phyloP scores from a whole-genome alignment of 1,284 basidiomycete genomes.

The Cryptococcus jaspeensis region DNA sequence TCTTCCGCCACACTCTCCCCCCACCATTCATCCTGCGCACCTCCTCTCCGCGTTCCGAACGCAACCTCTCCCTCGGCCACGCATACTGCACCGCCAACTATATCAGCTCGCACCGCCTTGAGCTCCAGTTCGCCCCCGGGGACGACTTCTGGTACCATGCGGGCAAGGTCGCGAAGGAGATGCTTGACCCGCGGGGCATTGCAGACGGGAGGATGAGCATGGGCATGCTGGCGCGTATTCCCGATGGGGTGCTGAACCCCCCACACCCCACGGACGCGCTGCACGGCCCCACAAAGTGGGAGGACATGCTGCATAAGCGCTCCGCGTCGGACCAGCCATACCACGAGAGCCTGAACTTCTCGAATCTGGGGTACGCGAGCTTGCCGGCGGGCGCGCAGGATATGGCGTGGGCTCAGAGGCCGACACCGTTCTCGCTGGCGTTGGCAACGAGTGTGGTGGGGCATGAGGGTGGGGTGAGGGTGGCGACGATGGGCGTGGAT shows the following conservation, averaged over 20 bases:
- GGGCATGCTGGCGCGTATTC: conserved; percentile 37
- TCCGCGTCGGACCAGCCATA: conserved; percentile 14
- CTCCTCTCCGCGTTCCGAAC: conserved; percentile 29
- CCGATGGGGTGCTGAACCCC: conserved; percentile 20
- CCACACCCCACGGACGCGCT: not conserved
- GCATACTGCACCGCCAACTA: conserved; percentile 35
- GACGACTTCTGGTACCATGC: conserved; percentile 31
- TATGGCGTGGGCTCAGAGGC: conserved; percentile 32
- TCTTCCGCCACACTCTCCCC: conserved; percentile 7
- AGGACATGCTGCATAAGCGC: conserved; percentile 31
- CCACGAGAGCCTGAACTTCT: conserved; percentile 21
- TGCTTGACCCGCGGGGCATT: conserved; percentile 10
- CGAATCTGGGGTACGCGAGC: conserved; percentile 33
- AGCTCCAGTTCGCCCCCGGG: conserved; percentile 2
- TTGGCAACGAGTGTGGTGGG: conserved; percentile 27
- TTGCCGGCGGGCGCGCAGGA: conserved; percentile 30
- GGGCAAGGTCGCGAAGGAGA: conserved; percentile 2
- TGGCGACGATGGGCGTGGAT: conserved; percentile 27
- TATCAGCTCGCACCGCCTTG: conserved; percentile 19
- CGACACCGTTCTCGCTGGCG: conserved; percentile 24
- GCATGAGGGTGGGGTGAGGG: conserved; percentile 32
- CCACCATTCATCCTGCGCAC: conserved; percentile 13
- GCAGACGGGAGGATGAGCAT: conserved; percentile 23
- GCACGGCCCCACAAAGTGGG: conserved; percentile 38
- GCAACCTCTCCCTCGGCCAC: conserved; percentile 24